These are phyloP conservation scores for Phytophthora sojae DNA, from an alignment of 352 stramenopile species.

Conservation along the genomic window DNA sequence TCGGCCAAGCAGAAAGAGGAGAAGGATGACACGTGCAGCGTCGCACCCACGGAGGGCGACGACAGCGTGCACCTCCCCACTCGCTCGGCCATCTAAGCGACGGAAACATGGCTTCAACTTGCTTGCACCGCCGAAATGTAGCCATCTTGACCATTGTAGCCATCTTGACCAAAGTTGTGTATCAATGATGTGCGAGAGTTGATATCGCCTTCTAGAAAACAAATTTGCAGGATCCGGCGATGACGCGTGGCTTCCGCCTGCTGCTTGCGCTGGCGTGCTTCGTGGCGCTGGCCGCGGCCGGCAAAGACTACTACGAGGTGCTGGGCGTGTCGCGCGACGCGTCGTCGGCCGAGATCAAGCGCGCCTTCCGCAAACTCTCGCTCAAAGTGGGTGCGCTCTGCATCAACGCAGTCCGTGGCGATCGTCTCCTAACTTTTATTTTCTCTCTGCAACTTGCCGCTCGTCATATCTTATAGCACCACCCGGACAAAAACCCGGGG, in stretches of 20 bases:
- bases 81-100: background rate
- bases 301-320: constrained; percentile 79
- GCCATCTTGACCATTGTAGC: no score
- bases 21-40: constrained; percentile 33
- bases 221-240: constrained; percentile 11
- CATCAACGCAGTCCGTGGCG: background rate
- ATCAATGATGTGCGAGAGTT: no score
- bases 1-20: background rate
- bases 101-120: no score
- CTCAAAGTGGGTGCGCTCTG: constrained; percentile 65
- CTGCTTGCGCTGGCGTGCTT: constrained; percentile 36
- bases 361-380: constrained; percentile 89
- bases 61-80: constrained; percentile 17
- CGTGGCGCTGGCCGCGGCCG: constrained; percentile 38
- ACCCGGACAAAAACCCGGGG: constrained; percentile 91
- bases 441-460: background rate
- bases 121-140: no score
- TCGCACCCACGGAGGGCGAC: constrained; percentile 25
- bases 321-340: constrained; percentile 71
- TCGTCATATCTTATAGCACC: constrained; percentile 51
- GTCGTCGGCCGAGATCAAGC: constrained; percentile 79
- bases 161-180: no score
- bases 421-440: constrained; percentile 5
- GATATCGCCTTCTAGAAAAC: background rate
- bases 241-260: constrained; percentile 33